Evolutionary conservation across 768 basidiomycete genomes (phyloP), one percentile per base, ranked within the genome.

Genomic region (Lentinula raphanica): DNA sequence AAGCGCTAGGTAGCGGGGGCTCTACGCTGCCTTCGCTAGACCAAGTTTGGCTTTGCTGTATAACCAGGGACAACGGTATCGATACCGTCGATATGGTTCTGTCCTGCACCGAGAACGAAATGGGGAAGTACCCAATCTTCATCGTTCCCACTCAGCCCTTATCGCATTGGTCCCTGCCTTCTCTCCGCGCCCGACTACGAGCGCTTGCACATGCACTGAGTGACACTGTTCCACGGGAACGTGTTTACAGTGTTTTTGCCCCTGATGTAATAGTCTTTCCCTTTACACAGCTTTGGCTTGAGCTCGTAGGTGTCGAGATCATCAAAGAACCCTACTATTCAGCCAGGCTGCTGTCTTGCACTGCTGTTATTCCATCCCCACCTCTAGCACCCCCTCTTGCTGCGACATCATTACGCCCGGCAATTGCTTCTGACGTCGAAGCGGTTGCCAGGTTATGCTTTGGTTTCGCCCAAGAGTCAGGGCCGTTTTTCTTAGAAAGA

Each of bases 171-270:
- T 61, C 68, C 42, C 44, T 63, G 19, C 64, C 72, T 1, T 69
- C 70, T 36, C 66, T 82, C 17, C 55, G 64, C 1, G 72, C 72
- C 3, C 74, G 79, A 9, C 67, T 92, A 25, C 45, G 57, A 2
- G 69, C 87, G 7, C 80, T 77, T 2, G 54, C 62, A 1, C 70
- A 68, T 8, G 70, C 90, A 9, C 19, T 56, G 7, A 61, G 67
- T 9, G 60, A 54, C 0, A 54, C 62, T 2, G 72, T 82, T n/a
- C 68, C 71, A 11, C 56, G 59, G 3, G 65, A 71, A 32, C 74
- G 87, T 12, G 74, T 87, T 0, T 91, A 85, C 68, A 88, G 89
- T 1, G 75, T 89, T 8, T 91, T 88, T 62, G 81, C 85, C 1
- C 72, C 78, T 4, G 75, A 81, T 3, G 61, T 65, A 5, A 69